These are phyloP conservation scores for Aspergillus sp. DNA, from an alignment of 2,329 filamentous ascomycete genomes.

Conservation along the genomic window DNA sequence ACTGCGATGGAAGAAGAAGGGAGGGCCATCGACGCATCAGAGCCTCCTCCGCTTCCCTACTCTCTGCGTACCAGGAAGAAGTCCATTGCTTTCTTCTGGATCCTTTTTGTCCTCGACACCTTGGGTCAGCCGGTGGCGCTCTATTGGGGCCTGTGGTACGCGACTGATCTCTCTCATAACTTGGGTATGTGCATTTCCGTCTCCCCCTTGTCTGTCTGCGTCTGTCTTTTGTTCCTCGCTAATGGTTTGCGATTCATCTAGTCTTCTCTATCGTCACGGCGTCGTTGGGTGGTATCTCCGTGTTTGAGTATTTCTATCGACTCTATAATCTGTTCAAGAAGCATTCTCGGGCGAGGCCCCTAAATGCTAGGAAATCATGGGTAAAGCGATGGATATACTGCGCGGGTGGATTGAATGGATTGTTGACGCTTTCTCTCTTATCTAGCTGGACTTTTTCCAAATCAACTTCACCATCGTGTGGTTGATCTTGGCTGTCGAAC, in stretches of 20 bases:
- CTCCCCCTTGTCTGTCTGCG: background rate
- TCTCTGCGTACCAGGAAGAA: constrained; percentile 50
- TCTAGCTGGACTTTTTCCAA: constrained; percentile 41
- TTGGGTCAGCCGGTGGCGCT: constrained; percentile 55
- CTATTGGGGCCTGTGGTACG: constrained; percentile 59
- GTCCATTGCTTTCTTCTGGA: constrained; percentile 56
- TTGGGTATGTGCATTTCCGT: constrained; percentile 24
- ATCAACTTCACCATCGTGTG: constrained; percentile 44
- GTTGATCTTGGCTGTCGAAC: constrained; percentile 38
- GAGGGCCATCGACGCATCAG: constrained; percentile 12
- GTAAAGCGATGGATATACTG: constrained; percentile 15
- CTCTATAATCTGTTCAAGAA: constrained; percentile 35
- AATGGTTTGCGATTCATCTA: constrained; percentile 7
- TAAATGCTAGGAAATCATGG: constrained; percentile 41
- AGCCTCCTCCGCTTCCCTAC: constrained; percentile 52
- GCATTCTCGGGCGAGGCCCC: constrained; percentile 30
- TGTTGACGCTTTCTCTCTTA: constrained; percentile 3
- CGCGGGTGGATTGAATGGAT: background rate
- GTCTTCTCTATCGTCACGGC: constrained; percentile 41
- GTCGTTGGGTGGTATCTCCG: constrained; percentile 35
- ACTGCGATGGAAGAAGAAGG: constrained; percentile 31
- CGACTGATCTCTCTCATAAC: constrained; percentile 44
- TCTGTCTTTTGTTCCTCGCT: background rate
- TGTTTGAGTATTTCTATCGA: constrained; percentile 41
- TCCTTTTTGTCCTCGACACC: constrained; percentile 55